These are phyloP conservation scores for Quercus tomentella DNA, from an alignment of 331 rosid species.

Conservation along the genomic window DNA sequence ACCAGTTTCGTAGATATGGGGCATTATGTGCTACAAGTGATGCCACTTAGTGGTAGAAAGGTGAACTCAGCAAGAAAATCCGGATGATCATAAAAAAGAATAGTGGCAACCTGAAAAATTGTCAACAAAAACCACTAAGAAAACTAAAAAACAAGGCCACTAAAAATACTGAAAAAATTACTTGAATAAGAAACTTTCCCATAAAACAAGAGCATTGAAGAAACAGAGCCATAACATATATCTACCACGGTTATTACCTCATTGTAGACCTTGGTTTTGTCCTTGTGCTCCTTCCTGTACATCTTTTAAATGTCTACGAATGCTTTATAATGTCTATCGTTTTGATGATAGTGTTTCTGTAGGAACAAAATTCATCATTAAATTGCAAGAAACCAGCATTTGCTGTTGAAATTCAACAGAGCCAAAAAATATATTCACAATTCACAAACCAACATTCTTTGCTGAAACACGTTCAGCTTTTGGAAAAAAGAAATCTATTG, in stretches of 20 bases:
- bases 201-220: background rate
- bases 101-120: no score
- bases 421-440: no score
- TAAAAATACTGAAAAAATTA: no score
- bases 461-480: slow-evolving; percentile 69
- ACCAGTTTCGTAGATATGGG: no score
- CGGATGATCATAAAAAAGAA: background rate
- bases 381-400: background rate
- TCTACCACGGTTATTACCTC: slow-evolving; percentile 46
- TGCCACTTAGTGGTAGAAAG: no score
- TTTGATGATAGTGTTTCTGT: no score
- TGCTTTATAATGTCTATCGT: slow-evolving; percentile 42
- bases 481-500: slow-evolving; percentile 88
- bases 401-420: no score
- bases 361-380: no score
- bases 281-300: slow-evolving; percentile 98
- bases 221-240: no score
- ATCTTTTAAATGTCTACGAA: slow-evolving; percentile 87
- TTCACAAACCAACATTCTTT: slow-evolving; percentile 15
- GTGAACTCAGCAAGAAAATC: background rate
- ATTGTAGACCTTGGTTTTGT: slow-evolving; percentile 71
- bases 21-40: no score
- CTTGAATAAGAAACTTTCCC: background rate
- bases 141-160: no score
- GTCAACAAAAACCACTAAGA: no score